Conservation (phyloP, 1,284 basidiomycete species). For the Boletus mariae region DNA sequence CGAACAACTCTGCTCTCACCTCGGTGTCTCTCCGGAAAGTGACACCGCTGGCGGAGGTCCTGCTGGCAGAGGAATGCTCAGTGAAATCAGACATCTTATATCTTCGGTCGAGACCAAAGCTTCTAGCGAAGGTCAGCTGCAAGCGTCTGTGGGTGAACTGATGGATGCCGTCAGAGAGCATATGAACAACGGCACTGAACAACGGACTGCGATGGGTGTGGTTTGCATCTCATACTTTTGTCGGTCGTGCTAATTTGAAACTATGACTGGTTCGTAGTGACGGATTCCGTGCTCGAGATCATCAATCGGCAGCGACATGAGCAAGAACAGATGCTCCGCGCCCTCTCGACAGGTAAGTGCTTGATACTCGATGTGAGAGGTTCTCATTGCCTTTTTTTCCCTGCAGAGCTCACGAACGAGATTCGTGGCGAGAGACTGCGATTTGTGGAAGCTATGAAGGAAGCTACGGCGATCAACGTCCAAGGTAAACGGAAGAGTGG, state of each 20-base stretch:
- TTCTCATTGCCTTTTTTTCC: background rate
- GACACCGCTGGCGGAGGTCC: conserved; percentile 6
- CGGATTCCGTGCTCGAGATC: conserved; percentile 55
- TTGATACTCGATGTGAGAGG: background rate
- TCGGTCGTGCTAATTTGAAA: conserved; percentile 1
- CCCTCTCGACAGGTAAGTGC: conserved; percentile 56
- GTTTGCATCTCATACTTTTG: background rate
- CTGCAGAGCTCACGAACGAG: conserved; percentile 69
- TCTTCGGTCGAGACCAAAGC: conserved; percentile 22
- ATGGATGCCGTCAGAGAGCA: conserved; percentile 28
- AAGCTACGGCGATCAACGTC: conserved; percentile 83
- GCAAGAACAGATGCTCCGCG: conserved; percentile 63
- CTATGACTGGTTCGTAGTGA: conserved; percentile 34
- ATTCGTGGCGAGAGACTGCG: conserved; percentile 79
- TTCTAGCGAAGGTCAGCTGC: conserved; percentile 22
- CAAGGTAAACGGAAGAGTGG: conserved; percentile 48
- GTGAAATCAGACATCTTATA: conserved; percentile 26
- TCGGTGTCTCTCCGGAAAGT: conserved; percentile 30
- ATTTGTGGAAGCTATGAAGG: conserved; percentile 89
- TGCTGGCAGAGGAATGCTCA: conserved; percentile 18
- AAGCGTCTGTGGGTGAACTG: conserved; percentile 24
- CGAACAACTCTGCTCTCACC: conserved; percentile 54
- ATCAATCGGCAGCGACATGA: conserved; percentile 67
- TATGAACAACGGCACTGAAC: conserved; percentile 24
- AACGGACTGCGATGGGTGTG: conserved; percentile 30